Evolutionary conservation across 495 filamentous ascomycete genomes (phyloP).

Genomic region (Hypoxylon rickii): DNA sequence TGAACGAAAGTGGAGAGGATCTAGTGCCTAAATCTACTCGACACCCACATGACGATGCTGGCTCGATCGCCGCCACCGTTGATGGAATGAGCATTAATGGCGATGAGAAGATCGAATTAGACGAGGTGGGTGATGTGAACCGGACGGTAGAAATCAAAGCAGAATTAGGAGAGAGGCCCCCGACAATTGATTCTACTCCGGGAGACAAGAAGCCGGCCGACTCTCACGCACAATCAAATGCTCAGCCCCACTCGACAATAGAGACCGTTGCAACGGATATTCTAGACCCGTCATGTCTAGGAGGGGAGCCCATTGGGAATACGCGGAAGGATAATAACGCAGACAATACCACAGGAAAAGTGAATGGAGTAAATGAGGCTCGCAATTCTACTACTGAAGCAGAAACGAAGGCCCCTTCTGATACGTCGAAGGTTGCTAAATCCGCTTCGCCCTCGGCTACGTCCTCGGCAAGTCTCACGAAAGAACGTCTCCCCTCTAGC

Average conservation of each 20-base stretch:
- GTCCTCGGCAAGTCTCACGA: conserved; percentile 52
- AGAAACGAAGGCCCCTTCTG: conserved; percentile 21
- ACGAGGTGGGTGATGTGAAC: conserved; percentile 3
- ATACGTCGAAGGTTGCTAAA: conserved; percentile 36
- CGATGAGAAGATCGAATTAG: conserved; percentile 27
- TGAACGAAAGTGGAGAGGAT: conserved; percentile 46
- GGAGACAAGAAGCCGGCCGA: conserved; percentile 1
- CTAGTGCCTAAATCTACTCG: conserved; percentile 46
- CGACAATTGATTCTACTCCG: background rate
- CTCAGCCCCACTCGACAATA: conserved; percentile 29
- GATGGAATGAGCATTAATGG: conserved; percentile 53
- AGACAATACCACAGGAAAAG: conserved; percentile 21
- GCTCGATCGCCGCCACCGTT: conserved; percentile 58
- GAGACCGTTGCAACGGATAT: conserved; percentile 39
- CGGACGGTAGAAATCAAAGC: conserved; percentile 34
- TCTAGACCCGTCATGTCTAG: conserved; percentile 17
- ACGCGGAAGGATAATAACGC: conserved; percentile 27
- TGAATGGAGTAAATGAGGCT: conserved; percentile 17
- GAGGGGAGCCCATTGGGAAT: conserved; percentile 8
- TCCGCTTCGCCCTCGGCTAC: conserved; percentile 43
- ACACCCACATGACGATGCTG: conserved; percentile 41
- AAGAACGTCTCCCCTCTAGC: conserved; percentile 55
- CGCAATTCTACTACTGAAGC: conserved; percentile 9
- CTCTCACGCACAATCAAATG: background rate
- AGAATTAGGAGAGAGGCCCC: conserved; percentile 24